Evolutionary conservation across 306 rosid genomes (phyloP), one percentile per base, ranked within the genome.

Genomic region (Sechiopsis laciniata): DNA sequence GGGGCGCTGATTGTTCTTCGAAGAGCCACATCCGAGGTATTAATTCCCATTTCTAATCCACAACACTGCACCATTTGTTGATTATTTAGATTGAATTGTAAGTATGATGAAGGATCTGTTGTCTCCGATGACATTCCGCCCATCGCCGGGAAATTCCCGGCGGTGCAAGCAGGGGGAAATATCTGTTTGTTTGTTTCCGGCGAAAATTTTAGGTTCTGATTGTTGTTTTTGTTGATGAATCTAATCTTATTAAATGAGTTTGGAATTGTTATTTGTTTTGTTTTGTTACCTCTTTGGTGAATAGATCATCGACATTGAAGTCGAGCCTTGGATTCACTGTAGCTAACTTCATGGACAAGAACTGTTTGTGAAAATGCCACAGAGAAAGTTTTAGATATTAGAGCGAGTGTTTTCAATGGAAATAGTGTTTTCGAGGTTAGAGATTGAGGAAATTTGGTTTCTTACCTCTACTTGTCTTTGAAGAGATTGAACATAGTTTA

Each of bases 301-400:
- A 84, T 60, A 90, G 76, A 77, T 94, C 97, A 22, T 91, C 98
- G 48, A 87, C 73, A 85, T 94, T 88, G 86, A 88, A 80, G 77
- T 94, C 97, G 70, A 94, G 81, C 80, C 91, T 85, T 57, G 97
- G 95, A 64, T 94, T 94, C 21, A 89, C 95, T 74, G 98, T 83
- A 48, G 97, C 97, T 83, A 94, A 78, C 85, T 94, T 94, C 98
- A 90, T 90, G 21, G 98, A 94, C 84, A 94, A 79, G 84, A 90
- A 90, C 98, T 94, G 95, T 82, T 82, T 65, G 77, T 14, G 24
- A 22, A 74, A 74, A 74, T 53, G 63, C 78, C 75, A 40, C 20
- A 59, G 29, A 73, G 10, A 55, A 2, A 32, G 55, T 67, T 73
- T 80, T 56, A 77, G 21, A 74, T 70, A 51, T 70, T 55, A 68